Evolutionary conservation across 306 rosid genomes (phyloP).

Genomic region (Leucaena leucocephala): DNA sequence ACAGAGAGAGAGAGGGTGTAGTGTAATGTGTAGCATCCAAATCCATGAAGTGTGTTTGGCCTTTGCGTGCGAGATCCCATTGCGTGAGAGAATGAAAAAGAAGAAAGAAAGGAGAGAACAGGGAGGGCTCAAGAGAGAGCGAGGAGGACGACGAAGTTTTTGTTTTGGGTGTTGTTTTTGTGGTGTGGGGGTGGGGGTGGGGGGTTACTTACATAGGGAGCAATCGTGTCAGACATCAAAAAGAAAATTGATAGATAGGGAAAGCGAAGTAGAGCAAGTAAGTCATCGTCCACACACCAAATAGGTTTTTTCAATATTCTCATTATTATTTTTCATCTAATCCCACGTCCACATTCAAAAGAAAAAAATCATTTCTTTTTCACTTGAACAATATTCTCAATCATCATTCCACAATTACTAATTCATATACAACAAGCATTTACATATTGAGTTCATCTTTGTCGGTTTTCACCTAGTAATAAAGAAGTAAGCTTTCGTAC

Average conservation of each 20-base stretch:
- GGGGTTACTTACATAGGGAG: no score
- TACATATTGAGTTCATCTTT: background rate
- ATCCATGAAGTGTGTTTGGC: constrained; percentile 20
- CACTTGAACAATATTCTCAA: background rate
- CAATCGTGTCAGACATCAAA: constrained; percentile 56
- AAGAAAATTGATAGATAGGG: constrained; percentile 47
- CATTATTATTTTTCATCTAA: background rate
- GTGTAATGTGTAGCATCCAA: background rate
- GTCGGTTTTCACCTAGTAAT: background rate
- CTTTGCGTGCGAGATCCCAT: constrained; percentile 51
- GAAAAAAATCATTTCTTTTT: background rate
- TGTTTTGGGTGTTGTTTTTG: no score
- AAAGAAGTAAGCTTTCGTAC: background rate
- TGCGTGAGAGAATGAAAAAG: constrained; percentile 54
- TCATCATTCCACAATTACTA: background rate
- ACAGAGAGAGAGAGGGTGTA: background rate
- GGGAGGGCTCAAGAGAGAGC: background rate
- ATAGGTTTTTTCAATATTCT: constrained; percentile 22
- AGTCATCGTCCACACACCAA: constrained; percentile 40
- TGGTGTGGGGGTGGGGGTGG: no score
- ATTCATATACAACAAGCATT: background rate
- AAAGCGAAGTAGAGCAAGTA: constrained; percentile 52
- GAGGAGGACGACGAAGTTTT: constrained; percentile 35
- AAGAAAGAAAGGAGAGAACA: background rate
- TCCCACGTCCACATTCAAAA: background rate